Conservation (phyloP, 257 asterid species). For the Phtheirospermum japonicum region DNA sequence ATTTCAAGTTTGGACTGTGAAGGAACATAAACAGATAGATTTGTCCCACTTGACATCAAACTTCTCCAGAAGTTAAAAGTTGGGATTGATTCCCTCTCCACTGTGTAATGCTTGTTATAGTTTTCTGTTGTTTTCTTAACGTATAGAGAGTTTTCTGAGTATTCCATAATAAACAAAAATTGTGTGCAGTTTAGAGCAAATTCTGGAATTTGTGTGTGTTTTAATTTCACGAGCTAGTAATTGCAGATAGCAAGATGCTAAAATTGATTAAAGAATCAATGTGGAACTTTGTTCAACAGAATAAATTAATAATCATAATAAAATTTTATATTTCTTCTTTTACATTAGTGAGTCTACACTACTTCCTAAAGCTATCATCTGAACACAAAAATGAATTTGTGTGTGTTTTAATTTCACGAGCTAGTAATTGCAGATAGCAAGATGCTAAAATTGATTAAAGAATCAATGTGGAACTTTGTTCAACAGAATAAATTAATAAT, state of each 20-base stretch:
- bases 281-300: constrained; percentile 10
- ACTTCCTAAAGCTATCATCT: constrained; percentile 13
- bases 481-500: neutral
- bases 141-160: neutral
- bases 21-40: neutral
- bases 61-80: neutral
- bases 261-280: constrained; percentile 15
- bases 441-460: constrained; percentile 20
- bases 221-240: too few species aligned
- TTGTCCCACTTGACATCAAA: neutral
- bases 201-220: neutral
- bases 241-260: constrained; percentile 14
- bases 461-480: constrained; percentile 12
- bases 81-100: neutral
- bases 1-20: neutral
- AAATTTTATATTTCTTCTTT: constrained; percentile 12
- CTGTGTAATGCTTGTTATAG: neutral
- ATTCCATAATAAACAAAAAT: neutral
- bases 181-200: neutral
- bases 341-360: constrained; percentile 28
- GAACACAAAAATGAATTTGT: constrained; percentile 13
- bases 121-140: too few species aligned
- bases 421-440: constrained; percentile 3
- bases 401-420: neutral
- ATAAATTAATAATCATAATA: neutral